Percentiles rank a stretch among this genome's conserved stretches.
Evolutionary conservation across 23 red algal genomes (phyloP).

Genomic region (Gracilaria caudata): DNA sequence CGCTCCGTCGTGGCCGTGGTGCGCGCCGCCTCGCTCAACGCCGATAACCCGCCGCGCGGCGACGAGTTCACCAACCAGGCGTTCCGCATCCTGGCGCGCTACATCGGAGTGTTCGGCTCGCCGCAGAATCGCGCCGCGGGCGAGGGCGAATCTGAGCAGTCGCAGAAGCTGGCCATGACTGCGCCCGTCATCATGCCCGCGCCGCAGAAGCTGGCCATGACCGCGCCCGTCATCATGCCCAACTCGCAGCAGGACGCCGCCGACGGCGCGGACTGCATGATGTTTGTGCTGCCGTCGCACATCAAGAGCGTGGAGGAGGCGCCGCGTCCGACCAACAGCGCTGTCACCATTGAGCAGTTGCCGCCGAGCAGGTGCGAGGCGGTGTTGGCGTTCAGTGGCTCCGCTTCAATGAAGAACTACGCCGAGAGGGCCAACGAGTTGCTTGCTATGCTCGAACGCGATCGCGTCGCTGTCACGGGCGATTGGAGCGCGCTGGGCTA

Average conservation of each 20-base stretch:
- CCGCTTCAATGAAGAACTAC: constrained; percentile 10
- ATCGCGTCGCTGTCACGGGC: constrained; percentile 58
- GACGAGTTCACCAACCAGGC: constrained; percentile 68
- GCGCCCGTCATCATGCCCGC: constrained; percentile 31
- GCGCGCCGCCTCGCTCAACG: constrained; percentile 16
- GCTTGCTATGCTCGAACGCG: constrained; percentile 43
- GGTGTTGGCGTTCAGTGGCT: constrained; percentile 62
- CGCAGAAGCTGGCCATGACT: constrained; percentile 28
- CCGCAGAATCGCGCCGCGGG: constrained; percentile 54
- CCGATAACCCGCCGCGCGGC: neutral
- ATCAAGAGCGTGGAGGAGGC: constrained; percentile 71
- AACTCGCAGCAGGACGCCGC: neutral
- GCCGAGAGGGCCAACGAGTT: constrained; percentile 49
- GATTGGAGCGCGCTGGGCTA: constrained; percentile 80
- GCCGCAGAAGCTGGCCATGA: constrained; percentile 79
- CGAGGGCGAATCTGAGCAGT: neutral
- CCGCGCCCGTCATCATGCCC: constrained; percentile 82
- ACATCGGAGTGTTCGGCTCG: constrained; percentile 92
- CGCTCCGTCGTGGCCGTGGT: constrained; percentile 70
- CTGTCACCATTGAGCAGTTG: constrained; percentile 58
- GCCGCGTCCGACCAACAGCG: constrained; percentile 75
- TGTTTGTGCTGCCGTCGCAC: constrained; percentile 85
- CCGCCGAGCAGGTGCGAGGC: constrained; percentile 68
- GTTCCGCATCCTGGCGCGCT: constrained; percentile 83
- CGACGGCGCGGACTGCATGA: constrained; percentile 52